Percentiles rank a stretch among this genome's conserved stretches.
Evolutionary conservation across 2,329 filamentous ascomycete genomes (phyloP).

Genomic region (Penicillium olsonii): DNA sequence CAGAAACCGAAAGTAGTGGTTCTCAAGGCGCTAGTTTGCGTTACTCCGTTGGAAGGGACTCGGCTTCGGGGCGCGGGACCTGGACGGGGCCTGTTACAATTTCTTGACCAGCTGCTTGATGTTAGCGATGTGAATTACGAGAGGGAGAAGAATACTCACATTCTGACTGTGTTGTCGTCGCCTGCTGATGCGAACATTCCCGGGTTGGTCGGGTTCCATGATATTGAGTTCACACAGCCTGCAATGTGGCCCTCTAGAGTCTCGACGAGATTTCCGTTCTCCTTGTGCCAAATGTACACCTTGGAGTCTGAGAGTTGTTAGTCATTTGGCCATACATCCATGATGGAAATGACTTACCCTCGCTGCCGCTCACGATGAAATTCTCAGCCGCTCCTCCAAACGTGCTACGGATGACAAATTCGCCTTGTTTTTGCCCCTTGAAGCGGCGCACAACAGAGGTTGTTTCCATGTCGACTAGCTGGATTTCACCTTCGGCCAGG

Average conservation of each 20-base stretch:
- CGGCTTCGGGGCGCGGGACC: constrained; percentile 30
- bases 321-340: constrained; percentile 3
- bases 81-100: constrained; percentile 30
- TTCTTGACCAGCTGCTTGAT: constrained; percentile 38
- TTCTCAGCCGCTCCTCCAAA: constrained; percentile 91
- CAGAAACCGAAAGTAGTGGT: constrained; percentile 39
- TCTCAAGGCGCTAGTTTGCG: constrained; percentile 45
- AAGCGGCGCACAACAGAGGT: constrained; percentile 73
- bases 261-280: constrained; percentile 73
- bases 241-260: constrained; percentile 71
- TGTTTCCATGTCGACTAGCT: constrained; percentile 75
- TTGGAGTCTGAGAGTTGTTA: constrained; percentile 56
- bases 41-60: constrained; percentile 35
- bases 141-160: constrained; percentile 60
- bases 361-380: constrained; percentile 88
- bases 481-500: constrained; percentile 72
- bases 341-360: constrained; percentile 60
- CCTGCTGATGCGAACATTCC: constrained; percentile 88
- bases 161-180: constrained; percentile 80
- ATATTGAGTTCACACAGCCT: constrained; percentile 80
- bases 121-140: not conserved
- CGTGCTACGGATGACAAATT: constrained; percentile 76
- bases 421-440: constrained; percentile 71
- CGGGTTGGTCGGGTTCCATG: constrained; percentile 84
- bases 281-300: constrained; percentile 89